Percentiles rank a stretch among this genome's conserved stretches.
Conservation (phyloP, 306 rosid genomes). For the Citrullus amarus region DNA sequence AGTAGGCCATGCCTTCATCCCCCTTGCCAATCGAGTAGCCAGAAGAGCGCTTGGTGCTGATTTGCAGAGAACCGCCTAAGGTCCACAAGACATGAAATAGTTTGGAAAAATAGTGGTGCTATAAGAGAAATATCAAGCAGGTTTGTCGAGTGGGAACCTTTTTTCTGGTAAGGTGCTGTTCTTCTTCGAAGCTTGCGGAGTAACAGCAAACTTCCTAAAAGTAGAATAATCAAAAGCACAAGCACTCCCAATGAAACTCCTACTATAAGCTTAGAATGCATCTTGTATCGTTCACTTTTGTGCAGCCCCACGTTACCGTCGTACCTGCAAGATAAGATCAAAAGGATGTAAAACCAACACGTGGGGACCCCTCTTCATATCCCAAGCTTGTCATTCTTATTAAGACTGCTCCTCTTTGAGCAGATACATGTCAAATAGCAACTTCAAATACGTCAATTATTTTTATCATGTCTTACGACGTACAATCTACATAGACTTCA, state of each 20-base stretch:
- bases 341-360: not conserved
- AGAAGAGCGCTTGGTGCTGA: slow-evolving; percentile 48
- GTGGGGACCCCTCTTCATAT: not conserved
- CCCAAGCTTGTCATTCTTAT: not conserved
- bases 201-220: slow-evolving; percentile 44
- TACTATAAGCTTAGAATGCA: slow-evolving; percentile 46
- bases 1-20: slow-evolving; percentile 85
- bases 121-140: not conserved
- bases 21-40: slow-evolving; percentile 42
- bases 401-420: not conserved
- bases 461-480: not conserved
- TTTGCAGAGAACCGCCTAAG: slow-evolving; percentile 50
- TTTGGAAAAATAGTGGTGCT: not conserved
- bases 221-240: slow-evolving; percentile 32
- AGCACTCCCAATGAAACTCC: slow-evolving; percentile 60
- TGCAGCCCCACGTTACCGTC: slow-evolving; percentile 47
- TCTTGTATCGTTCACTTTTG: slow-evolving; percentile 27
- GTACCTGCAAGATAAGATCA: slow-evolving; percentile 36
- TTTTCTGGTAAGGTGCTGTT: slow-evolving; percentile 28
- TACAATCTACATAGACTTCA: not conserved
- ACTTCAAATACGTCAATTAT: not conserved
- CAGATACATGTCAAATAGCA: not conserved
- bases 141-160: slow-evolving; percentile 33
- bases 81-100: not conserved
- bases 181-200: slow-evolving; percentile 31